A percentile compares a stretch with the other conserved stretches of the same genome.
Conservation (phyloP, 2,329 filamentous ascomycete genomes). For the Talaromyces sp. region DNA sequence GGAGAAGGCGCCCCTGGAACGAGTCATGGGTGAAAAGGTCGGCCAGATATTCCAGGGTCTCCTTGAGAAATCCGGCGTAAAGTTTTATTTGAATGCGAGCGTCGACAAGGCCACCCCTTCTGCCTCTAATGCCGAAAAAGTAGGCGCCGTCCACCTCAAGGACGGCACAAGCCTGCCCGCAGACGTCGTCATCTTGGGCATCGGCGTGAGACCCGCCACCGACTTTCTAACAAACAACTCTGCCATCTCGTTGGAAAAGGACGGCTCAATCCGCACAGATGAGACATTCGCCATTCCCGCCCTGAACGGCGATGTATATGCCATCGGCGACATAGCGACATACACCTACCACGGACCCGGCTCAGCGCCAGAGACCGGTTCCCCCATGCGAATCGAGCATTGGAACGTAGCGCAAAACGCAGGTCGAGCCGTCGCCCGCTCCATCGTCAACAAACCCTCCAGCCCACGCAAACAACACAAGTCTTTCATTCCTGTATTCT, state of each 20-base stretch:
- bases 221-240: constrained; percentile 73
- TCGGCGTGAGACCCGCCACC: constrained; percentile 83
- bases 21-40: constrained; percentile 77
- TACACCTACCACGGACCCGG: constrained; percentile 93
- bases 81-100: constrained; percentile 75
- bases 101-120: constrained; percentile 82
- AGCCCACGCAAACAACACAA: constrained; percentile 47
- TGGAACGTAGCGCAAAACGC: constrained; percentile 98
- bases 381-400: constrained; percentile 81
- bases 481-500: constrained; percentile 89
- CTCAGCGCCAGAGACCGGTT: constrained; percentile 57
- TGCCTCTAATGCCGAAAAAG: constrained; percentile 61
- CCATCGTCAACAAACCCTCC: constrained; percentile 59
- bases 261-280: constrained; percentile 81
- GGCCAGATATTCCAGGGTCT: constrained; percentile 75
- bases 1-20: constrained; percentile 79
- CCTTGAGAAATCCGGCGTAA: constrained; percentile 81
- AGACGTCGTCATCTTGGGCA: constrained; percentile 86
- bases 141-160: constrained; percentile 77
- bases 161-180: constrained; percentile 81
- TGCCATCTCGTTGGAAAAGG: constrained; percentile 67
- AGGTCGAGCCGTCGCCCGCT: constrained; percentile 72
- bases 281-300: constrained; percentile 66
- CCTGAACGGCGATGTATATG: constrained; percentile 73
- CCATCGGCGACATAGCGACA: constrained; percentile 90